Evolutionary conservation across 352 stramenopile genomes (phyloP).

Genomic region (Pythium rhizo-oryzae): DNA sequence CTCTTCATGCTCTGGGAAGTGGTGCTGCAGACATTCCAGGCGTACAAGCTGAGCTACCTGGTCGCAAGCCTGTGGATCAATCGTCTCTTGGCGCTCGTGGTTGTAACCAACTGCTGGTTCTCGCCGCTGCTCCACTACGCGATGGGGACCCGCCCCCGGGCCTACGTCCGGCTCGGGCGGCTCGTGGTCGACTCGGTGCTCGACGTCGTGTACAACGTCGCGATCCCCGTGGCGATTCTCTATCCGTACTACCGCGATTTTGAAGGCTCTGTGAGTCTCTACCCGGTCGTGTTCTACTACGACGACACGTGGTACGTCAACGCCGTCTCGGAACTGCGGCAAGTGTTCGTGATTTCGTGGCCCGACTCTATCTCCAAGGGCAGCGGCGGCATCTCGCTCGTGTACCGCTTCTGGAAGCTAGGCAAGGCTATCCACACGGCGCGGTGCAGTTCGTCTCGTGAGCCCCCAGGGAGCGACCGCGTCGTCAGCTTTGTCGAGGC

Average conservation of each 20-base stretch:
- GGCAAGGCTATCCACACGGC: not conserved
- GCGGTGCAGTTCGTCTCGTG: too few relatives aligned
- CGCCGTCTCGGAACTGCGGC: conserved; percentile 6
- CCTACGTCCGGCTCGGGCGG: conserved; percentile 13
- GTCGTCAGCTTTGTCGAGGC: not conserved
- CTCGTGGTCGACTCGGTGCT: conserved; percentile 20
- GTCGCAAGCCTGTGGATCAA: conserved; percentile 29
- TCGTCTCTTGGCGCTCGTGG: conserved; percentile 7
- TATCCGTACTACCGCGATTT: conserved; percentile 21
- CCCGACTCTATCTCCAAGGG: conserved; percentile 22
- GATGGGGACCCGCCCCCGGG: conserved; percentile 1
- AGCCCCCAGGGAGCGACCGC: not conserved
- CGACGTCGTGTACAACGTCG: conserved; percentile 23
- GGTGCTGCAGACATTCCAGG: conserved; percentile 33
- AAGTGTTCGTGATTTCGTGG: conserved; percentile 25
- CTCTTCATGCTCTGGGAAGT: conserved; percentile 22
- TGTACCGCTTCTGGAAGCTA: not conserved
- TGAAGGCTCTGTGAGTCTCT: not conserved
- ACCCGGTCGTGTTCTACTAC: conserved; percentile 17
- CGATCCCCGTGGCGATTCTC: conserved; percentile 20
- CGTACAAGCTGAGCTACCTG: conserved; percentile 27
- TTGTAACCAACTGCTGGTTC: conserved; percentile 37
- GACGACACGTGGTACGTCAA: conserved; percentile 22
- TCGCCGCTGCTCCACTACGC: conserved; percentile 23
- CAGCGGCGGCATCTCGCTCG: not conserved